Evolutionary conservation across 2,329 filamentous ascomycete genomes (phyloP), one percentile per base, ranked within the genome.

Genomic region (Pseudohalonectria lignicola): DNA sequence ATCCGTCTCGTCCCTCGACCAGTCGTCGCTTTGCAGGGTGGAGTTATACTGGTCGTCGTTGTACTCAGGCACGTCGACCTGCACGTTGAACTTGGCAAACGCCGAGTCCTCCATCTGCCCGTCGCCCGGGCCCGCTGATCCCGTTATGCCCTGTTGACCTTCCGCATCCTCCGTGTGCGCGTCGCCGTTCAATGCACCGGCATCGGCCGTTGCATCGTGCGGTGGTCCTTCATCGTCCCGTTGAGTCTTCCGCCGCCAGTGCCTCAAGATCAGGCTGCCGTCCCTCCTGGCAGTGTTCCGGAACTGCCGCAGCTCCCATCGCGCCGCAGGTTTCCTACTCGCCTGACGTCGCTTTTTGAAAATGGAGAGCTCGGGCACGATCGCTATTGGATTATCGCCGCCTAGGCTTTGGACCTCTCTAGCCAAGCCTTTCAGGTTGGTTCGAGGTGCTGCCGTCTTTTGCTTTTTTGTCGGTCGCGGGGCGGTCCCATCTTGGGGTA

Each of bases 1-100:
- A 54, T 95, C 87, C 8, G 92, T 98, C 61, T 98, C 92, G 50
- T 92, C 82, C 52, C 82, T 86, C 12, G 83, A 81, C 92, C 92
- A 98, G 49, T 90, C 79, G 12, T 76, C 66, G 52, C 70, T 82
- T 49, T 78, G 72, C 36, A 98, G 61, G 44, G 82, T 76, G 41
- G 76, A 69, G 43, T 80, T 74, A 60, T 98, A 98, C 55, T 94
- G 82, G 45, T 88, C 85, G 45, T 93, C 82, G 43, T 76, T 86
- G 59, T 96, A 96, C 43, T 79, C 71, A 1, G 88, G 86, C 26
- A 87, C 69, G 4, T 82, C 72, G 12, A 90, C 75, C 46, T 81
- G 73, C 39, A 94, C 79, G 54, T 95, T 93, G 69, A 83, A 96
- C 54, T 90, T 94, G 34, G 85, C 77, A 59, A 92, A 96, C 2